Evolutionary conservation across 2,329 filamentous ascomycete genomes (phyloP), one percentile per base, ranked within the genome.

Genomic region (Ascochyta lentis): DNA sequence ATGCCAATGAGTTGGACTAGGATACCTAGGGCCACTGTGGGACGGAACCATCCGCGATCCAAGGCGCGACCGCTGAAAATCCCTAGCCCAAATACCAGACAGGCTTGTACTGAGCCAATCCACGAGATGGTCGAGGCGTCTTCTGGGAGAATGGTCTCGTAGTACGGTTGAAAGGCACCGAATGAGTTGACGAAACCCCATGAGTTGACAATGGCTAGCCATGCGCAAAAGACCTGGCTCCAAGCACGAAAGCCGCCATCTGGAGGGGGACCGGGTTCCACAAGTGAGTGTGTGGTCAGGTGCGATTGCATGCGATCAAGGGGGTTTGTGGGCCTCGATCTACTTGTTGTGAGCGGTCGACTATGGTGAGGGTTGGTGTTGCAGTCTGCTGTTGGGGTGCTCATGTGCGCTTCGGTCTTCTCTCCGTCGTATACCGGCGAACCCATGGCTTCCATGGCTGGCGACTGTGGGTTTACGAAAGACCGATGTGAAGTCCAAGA

Each of bases 41-140:
- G n/a, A n/a, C n/a, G n/a, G n/a, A n/a, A n/a, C n/a, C n/a, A n/a
- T n/a, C n/a, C n/a, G n/a, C n/a, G n/a, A n/a, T n/a, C n/a, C n/a
- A n/a, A n/a, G n/a, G n/a, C n/a, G n/a, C n/a, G n/a, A n/a, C n/a
- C 81, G 4, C 75, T 75, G 41, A 83, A 73, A 8, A 77, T 71
- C 0, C 79, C 79, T 12, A 81, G 51, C 26, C 78, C 63, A 45
- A 83, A 77, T 0, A 82, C 67, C 2, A 83, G 60, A 53, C 75
- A 83, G 6, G 78, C 77, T 63, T 83, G 80, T 0, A 81, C 67
- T 0, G 78, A 78, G 5, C 82, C 82, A 26, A 84, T 81, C 81
- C 82, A 84, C 4, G 80, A 79, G 39, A 84, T 82, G 0, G 76
- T 77, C 0, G 80, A 81, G 8, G 72, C 61, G 0, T 71, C 46